phyloP scores from a whole-genome alignment of 2,329 filamentous ascomycete species.

The Akanthomyces muscarius region DNA sequence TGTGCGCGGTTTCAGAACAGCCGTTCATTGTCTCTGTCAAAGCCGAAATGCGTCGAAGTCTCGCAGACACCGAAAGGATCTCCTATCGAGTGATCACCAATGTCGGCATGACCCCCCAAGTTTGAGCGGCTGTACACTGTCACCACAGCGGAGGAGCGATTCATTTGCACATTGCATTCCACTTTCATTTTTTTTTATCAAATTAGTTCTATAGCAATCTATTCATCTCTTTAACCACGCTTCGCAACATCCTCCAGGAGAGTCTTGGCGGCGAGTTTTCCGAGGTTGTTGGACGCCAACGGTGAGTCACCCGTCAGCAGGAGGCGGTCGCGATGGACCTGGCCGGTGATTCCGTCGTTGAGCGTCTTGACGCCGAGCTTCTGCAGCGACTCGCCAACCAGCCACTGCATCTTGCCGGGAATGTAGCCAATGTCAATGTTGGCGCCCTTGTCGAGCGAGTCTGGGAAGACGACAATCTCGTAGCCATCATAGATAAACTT shows the following conservation, averaged over 20 bases:
- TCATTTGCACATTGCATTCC: too few relatives aligned
- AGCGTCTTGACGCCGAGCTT: constrained; percentile 19
- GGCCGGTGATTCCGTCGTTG: constrained; percentile 20
- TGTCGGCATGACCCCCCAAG: too few relatives aligned
- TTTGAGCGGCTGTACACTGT: too few relatives aligned
- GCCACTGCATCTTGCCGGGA: constrained; percentile 23
- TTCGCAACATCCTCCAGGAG: constrained; percentile 20
- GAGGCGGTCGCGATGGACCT: constrained; percentile 19
- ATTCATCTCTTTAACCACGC: constrained; percentile 2
- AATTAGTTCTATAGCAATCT: too few relatives aligned
- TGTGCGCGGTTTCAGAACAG: too few relatives aligned
- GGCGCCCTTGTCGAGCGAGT: constrained; percentile 19
- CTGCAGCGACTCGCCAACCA: constrained; percentile 20
- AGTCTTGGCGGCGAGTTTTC: constrained; percentile 20
- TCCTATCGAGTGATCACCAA: too few relatives aligned
- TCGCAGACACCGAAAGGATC: too few relatives aligned
- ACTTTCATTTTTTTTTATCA: too few relatives aligned
- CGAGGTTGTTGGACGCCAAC: constrained; percentile 21
- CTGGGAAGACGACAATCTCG: constrained; percentile 22
- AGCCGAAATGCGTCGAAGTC: too few relatives aligned
- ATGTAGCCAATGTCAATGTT: constrained; percentile 23
- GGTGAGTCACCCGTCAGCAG: constrained; percentile 22
- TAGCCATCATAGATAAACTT: constrained; percentile 22
- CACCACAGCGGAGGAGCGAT: too few relatives aligned
- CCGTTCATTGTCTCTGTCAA: too few relatives aligned